Evolutionary conservation across 192 early-diverging fungal genomes (phyloP).

Genomic region (Chytriomyces sp.): DNA sequence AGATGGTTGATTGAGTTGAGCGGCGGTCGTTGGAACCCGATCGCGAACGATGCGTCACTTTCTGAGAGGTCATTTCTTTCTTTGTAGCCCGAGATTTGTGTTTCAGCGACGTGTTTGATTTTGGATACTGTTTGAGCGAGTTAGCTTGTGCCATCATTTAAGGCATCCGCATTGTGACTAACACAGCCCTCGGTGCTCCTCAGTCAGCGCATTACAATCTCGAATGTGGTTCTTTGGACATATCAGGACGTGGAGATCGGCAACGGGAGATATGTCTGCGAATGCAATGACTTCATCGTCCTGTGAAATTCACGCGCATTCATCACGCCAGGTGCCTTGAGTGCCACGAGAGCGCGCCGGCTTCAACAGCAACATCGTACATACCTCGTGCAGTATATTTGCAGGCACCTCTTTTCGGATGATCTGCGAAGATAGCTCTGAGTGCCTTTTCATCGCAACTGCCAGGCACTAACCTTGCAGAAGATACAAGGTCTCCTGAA

Average conservation of each 20-base stretch:
- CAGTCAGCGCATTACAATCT: neutral
- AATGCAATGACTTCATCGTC: slow-evolving; percentile 4
- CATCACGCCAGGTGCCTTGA: too few species aligned
- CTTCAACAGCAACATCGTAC: too few species aligned
- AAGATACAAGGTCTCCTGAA: neutral
- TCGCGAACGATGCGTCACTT: neutral
- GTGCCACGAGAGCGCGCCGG: too few species aligned
- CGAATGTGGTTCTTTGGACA: slow-evolving; percentile 12
- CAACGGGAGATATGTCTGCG: neutral
- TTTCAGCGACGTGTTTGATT: neutral
- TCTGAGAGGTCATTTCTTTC: neutral
- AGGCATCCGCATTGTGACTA: neutral
- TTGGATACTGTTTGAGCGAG: neutral
- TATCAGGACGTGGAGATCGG: neutral
- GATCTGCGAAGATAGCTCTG: neutral
- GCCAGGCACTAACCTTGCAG: too few species aligned
- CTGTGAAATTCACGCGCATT: too few species aligned
- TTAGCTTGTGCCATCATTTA: too few species aligned
- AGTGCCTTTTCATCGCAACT: neutral
- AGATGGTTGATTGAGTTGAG: neutral
- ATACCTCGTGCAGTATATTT: neutral
- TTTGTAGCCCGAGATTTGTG: neutral
- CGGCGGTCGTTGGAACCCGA: slow-evolving; percentile 9
- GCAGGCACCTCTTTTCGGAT: neutral
- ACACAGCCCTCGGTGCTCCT: neutral